These are phyloP conservation scores for Paraglomus brasilianum DNA, from an alignment of 192 early-diverging fungal species.

Conservation along the genomic window DNA sequence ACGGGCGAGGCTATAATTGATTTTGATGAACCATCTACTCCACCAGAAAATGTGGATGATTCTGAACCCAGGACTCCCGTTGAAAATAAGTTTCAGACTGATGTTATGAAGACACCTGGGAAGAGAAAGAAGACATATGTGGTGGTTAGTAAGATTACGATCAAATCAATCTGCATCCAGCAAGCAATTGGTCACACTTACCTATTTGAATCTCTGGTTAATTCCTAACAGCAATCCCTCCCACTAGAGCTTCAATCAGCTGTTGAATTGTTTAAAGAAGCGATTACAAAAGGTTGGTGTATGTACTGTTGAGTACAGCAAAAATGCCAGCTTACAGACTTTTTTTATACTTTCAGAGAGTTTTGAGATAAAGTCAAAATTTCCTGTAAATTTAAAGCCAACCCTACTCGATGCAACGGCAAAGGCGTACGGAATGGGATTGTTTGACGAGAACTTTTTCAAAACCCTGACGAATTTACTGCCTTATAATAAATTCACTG, in stretches of 20 bases:
- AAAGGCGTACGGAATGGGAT: constrained; percentile 36
- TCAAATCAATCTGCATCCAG: no score
- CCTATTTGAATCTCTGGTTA: neutral
- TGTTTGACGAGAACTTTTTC: constrained; percentile 47
- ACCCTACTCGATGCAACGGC: constrained; percentile 35
- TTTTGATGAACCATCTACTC: no score
- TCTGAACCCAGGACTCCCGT: no score
- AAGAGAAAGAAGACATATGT: constrained; percentile 22
- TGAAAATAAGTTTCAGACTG: neutral
- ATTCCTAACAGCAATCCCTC: neutral
- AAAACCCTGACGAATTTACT: constrained; percentile 44
- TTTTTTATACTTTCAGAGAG: constrained; percentile 34
- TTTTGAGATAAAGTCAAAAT: constrained; percentile 51
- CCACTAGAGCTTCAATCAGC: neutral
- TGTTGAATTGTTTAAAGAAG: neutral
- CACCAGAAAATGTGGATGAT: no score
- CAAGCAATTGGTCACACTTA: neutral
- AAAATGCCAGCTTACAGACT: neutral
- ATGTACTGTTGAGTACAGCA: no score
- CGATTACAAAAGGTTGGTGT: constrained; percentile 2
- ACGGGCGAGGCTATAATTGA: no score
- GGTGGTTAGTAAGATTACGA: constrained; percentile 1
- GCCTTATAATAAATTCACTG: constrained; percentile 55
- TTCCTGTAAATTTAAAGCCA: constrained; percentile 44
- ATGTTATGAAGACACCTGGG: constrained; percentile 10